Evolutionary conservation across 176 grass and related monocot species (phyloP).

Genomic region (Urochloa ruziziensis): DNA sequence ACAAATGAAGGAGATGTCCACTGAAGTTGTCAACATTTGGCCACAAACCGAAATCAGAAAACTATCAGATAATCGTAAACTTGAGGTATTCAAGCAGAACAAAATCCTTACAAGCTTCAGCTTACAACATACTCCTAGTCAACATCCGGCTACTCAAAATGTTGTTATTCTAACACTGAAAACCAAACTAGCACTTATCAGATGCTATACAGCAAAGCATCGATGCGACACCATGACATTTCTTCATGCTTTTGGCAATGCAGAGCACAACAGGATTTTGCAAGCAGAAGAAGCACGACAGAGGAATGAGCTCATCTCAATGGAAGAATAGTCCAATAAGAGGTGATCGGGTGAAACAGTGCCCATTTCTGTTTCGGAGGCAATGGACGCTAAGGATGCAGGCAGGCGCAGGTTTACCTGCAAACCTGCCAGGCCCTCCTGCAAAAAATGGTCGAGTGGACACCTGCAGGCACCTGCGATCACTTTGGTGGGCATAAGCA

Average conservation of each 20-base stretch:
- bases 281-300: background rate
- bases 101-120: background rate
- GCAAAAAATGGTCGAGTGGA: no score
- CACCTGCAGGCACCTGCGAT: no score
- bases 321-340: background rate
- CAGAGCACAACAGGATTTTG: background rate
- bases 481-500: no score
- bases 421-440: no score
- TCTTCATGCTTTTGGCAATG: background rate
- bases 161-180: background rate
- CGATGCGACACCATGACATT: background rate
- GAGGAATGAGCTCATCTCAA: background rate
- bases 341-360: background rate
- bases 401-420: no score
- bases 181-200: background rate
- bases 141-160: background rate
- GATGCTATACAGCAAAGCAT: background rate
- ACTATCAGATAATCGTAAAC: background rate
- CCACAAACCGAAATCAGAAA: background rate
- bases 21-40: background rate
- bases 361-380: background rate
- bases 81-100: background rate
- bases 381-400: background rate
- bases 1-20: background rate
- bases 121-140: background rate